Evolutionary conservation across 2,329 filamentous ascomycete species (phyloP), one percentile per base, ranked within the genome.

Genomic region (Bisporella sp.): DNA sequence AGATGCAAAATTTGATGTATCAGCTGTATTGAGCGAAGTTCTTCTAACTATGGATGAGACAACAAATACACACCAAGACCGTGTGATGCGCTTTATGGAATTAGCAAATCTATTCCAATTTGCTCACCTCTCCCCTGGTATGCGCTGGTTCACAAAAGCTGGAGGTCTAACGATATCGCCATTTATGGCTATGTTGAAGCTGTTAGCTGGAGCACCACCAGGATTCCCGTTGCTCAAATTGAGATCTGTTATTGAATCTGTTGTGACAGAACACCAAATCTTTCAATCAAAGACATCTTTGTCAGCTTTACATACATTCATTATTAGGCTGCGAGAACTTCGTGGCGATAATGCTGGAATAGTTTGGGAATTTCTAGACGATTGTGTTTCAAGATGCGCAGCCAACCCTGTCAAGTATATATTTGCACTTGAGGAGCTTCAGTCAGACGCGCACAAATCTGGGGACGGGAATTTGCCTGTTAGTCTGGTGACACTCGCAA

Each of bases 111-210:
- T 95, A 13, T 79, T 96, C 13, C 78, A 82, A 31, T 87, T 96
- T 64, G 89, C 91, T 4, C 80, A 82, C 55, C 81, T 84, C 59
- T 95, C 90, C 3, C 82, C 87, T 0, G 84, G 84, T 5, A 93
- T 96, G 83, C 82, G 86, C 55, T 97, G 92, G 92, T 96, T 93
- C 72, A 78, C 86, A 55, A 91, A 87, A 62, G 78, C 72, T 52
- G 79, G 85, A 56, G 75, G 75, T 1, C 71, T 86, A n/a, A 64
- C 64, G 28, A 71, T 79, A 39, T 89, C 86, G 4, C 85, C 87
- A 0, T 89, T 90, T 55, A 79, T 81, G n/a, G 82, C 82, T 0
- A 74, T 92, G 28, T 66, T 92, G 5, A 81, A 76, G 52, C 71
- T 86, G 5, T 72, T 76, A 35, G 71, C 74, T 4, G 72, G 75